Evolutionary conservation across 495 filamentous ascomycete genomes (phyloP).

Genomic region (Podospora didyma): DNA sequence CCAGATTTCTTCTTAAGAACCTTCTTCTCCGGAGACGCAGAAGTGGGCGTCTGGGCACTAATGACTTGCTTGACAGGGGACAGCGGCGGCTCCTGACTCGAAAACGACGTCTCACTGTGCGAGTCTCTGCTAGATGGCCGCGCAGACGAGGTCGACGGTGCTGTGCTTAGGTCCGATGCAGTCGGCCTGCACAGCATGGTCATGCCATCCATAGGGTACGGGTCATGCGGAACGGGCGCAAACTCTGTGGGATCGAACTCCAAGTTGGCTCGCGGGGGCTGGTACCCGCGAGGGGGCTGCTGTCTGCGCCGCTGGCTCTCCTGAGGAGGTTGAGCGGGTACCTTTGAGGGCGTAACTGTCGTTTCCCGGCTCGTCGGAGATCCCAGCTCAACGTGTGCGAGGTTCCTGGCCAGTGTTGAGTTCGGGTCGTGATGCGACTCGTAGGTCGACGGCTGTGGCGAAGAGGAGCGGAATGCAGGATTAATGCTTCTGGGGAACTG

Average conservation of each 20-base stretch:
- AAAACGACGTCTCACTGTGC: conserved; percentile 90
- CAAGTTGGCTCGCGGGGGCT: conserved; percentile 25
- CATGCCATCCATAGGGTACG: conserved; percentile 96
- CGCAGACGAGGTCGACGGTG: conserved; percentile 55
- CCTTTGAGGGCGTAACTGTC: conserved; percentile 52
- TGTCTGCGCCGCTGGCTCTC: conserved; percentile 12
- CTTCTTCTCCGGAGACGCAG: conserved; percentile 56
- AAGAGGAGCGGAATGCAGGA: conserved; percentile 88
- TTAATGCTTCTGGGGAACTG: conserved; percentile 95
- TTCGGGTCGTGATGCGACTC: conserved; percentile 86
- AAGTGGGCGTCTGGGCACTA: conserved; percentile 28
- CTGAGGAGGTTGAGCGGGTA: conserved; percentile 15
- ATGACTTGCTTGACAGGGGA: conserved; percentile 37
- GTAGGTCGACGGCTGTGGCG: conserved; percentile 72
- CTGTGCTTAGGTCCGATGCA: conserved; percentile 79
- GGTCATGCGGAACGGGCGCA: conserved; percentile 77
- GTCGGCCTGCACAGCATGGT: conserved; percentile 94
- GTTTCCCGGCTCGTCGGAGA: conserved; percentile 50
- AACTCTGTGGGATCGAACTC: conserved; percentile 59
- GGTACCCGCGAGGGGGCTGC: conserved; percentile 18
- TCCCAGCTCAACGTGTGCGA: conserved; percentile 52
- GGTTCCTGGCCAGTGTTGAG: conserved; percentile 59
- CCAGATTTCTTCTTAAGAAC: conserved; percentile 79
- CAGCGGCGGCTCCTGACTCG: conserved; percentile 64
- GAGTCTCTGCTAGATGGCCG: conserved; percentile 86